Conservation (phyloP, 225 moss, liverwort and hornwort genomes). For the Neckera pumila region DNA sequence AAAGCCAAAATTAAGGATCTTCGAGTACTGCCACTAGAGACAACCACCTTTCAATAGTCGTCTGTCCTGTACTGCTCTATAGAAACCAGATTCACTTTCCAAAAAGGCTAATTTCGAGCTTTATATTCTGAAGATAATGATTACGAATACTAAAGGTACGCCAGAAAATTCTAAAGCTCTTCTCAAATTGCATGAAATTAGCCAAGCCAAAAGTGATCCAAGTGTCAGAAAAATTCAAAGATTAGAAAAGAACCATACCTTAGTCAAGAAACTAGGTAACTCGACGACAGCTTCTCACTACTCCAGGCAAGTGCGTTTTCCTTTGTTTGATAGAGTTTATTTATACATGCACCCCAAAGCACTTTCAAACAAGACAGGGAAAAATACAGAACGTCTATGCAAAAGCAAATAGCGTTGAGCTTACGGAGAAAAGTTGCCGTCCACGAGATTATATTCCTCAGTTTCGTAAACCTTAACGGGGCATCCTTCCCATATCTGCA, state of each 20-base stretch:
- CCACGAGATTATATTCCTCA: slow-evolving; percentile 81
- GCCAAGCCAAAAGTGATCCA: not conserved
- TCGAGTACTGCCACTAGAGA: not conserved
- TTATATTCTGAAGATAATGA: not conserved
- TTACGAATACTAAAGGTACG: not conserved
- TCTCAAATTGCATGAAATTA: not conserved
- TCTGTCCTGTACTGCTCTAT: not conserved
- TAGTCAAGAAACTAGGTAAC: not conserved
- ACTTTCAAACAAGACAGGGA: not conserved
- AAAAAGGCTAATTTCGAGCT: not conserved
- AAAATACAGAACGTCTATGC: not conserved
- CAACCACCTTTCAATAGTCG: not conserved
- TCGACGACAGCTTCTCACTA: not conserved
- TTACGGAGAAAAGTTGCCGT: slow-evolving; percentile 99
- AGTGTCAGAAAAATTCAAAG: not conserved
- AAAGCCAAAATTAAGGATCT: not conserved
- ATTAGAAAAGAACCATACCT: not conserved
- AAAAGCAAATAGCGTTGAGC: not conserved
- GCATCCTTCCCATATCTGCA: slow-evolving; percentile 96
- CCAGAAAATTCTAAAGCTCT: not conserved
- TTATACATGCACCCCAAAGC: not conserved
- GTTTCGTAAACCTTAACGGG: slow-evolving; percentile 84
- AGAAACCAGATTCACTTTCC: not conserved
- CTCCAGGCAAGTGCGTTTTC: not conserved
- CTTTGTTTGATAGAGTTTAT: not conserved